These are phyloP conservation scores for Forsythia viridissima DNA, from an alignment of 257 asterid genomes.

Conservation along the genomic window DNA sequence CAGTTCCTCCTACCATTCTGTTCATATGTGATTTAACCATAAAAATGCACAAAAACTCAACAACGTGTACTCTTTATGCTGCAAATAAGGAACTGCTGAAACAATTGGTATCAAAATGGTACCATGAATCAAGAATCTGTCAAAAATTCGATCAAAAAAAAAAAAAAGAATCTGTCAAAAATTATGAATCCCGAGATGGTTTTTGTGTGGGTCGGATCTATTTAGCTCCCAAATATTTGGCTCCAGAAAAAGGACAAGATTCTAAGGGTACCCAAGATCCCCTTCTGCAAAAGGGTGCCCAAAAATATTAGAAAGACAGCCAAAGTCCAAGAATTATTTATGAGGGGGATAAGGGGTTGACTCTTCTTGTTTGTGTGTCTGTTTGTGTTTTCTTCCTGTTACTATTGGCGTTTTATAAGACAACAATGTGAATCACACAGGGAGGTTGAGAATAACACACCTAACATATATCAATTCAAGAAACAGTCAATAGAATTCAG, in stretches of 20 bases:
- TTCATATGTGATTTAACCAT: slow-evolving; percentile 14
- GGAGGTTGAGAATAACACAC: slow-evolving; percentile 9
- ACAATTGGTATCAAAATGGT: background rate
- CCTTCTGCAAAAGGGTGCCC: slow-evolving; percentile 33
- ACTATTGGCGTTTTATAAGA: background rate
- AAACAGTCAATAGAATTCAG: slow-evolving; percentile 14
- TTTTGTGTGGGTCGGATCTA: slow-evolving; percentile 33
- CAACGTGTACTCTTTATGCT: background rate
- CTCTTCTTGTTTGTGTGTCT: slow-evolving; percentile 1
- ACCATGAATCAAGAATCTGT: background rate
- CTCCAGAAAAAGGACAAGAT: slow-evolving; percentile 34
- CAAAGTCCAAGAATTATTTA: slow-evolving; percentile 43
- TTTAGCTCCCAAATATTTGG: slow-evolving; percentile 25
- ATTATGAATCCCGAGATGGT: slow-evolving; percentile 29
- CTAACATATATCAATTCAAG: slow-evolving; percentile 29
- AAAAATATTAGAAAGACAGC: slow-evolving; percentile 37
- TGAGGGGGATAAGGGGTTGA: slow-evolving; percentile 14
- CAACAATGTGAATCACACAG: slow-evolving; percentile 29
- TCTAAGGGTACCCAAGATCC: slow-evolving; percentile 53
- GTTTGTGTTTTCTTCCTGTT: background rate
- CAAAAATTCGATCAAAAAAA: no score
- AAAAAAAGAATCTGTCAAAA: slow-evolving; percentile 12
- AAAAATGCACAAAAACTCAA: background rate
- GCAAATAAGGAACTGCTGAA: background rate
- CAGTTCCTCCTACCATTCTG: slow-evolving; percentile 70